Evolutionary conservation across 306 rosid genomes (phyloP), one percentile per base, ranked within the genome.

Genomic region (Sechiopsis laciniata): DNA sequence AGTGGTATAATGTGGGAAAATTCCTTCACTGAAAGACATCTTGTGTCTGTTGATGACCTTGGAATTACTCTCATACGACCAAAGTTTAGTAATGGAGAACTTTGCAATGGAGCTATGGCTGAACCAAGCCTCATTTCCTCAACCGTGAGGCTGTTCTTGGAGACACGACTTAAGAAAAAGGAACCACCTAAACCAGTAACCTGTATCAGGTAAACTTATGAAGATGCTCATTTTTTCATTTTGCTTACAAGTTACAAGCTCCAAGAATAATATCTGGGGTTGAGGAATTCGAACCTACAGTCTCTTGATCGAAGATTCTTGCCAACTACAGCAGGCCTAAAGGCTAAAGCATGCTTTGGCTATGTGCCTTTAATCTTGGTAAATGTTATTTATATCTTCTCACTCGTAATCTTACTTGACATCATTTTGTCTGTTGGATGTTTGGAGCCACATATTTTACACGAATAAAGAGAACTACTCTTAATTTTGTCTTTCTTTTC

Each of bases 21-120:
- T 61, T 85, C 91, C 60, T 84, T 83, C 65, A 90, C 98, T 0
- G 97, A 90, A 61, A 75, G 72, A 29, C 96, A 85, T 61, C 82
- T 82, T 48, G 60, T 76, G 75, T 35, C 66, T 11, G 80, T 90
- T 42, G 89, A 88, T 4, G 93, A 93, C 53, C 90, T 90, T 64
- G 97, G 97, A 57, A 81, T 83, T 56, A 26, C 76, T 26, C 88
- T 93, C 74, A 88, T 93, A 75, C 88, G 81, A 35, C 96, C 99
- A 10, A 84, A 81, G 59, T 16, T 80, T 0, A 86, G 82, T 82
- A 82, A 80, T 40, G 87, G 92, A 59, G 97, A 94, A 77, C 85
- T 78, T 9, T 97, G 99, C 76, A 88, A 85, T 62, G 95, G 95
- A 16, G 97, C 91, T 69, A 94, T 94, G 99, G 97, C 97, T 19